Evolutionary conservation across 208 protist species (phyloP).

Genomic region (Leishmania tarentolae): DNA sequence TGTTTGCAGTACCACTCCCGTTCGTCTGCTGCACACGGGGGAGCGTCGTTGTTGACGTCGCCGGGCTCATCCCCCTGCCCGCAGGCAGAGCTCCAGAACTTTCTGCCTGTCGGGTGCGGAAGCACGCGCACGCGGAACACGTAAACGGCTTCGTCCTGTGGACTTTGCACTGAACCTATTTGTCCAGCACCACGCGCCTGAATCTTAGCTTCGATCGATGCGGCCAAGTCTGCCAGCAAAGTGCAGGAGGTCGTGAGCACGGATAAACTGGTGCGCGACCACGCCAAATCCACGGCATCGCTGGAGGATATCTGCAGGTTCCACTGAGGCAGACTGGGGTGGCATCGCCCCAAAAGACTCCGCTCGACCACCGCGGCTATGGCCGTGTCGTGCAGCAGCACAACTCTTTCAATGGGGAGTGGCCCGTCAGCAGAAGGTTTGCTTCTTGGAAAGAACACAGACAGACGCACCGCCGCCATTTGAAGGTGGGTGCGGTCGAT

Average conservation of each 20-base stretch:
- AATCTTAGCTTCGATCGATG: slow-evolving; percentile 2
- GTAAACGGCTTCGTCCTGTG: background rate
- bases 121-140: slow-evolving; percentile 26
- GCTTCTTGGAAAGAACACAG: slow-evolving; percentile 15
- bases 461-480: slow-evolving; percentile 2
- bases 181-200: background rate
- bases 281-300: slow-evolving; percentile 14
- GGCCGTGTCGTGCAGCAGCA: slow-evolving; percentile 12
- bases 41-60: background rate
- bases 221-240: slow-evolving; percentile 16
- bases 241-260: slow-evolving; percentile 24
- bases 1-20: slow-evolving; percentile 13
- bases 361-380: slow-evolving; percentile 22
- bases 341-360: slow-evolving; percentile 22
- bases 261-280: slow-evolving; percentile 32
- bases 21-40: background rate
- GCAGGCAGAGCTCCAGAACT: slow-evolving; percentile 1
- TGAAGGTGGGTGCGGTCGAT: slow-evolving; percentile 25
- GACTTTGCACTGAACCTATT: background rate
- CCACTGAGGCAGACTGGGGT: slow-evolving; percentile 20
- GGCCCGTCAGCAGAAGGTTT: background rate
- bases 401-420: background rate
- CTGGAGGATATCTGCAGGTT: slow-evolving; percentile 13
- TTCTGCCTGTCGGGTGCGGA: slow-evolving; percentile 16
- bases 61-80: background rate